Percentiles rank a stretch among this genome's conserved stretches.
Conservation (phyloP, 495 filamentous ascomycete genomes). For the Choiromyces venosus region DNA sequence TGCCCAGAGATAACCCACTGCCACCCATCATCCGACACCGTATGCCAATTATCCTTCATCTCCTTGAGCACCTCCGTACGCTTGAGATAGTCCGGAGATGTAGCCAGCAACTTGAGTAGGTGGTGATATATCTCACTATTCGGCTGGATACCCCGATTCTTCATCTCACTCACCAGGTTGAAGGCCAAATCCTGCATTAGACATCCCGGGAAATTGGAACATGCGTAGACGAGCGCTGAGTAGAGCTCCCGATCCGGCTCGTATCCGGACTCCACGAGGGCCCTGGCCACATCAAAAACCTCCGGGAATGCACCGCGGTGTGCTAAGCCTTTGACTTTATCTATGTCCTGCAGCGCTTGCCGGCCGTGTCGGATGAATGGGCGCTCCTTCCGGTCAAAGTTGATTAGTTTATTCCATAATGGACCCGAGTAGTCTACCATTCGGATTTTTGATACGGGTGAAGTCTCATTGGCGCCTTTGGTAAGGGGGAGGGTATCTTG, state of each 20-base stretch:
- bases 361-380: background rate
- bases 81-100: constrained; percentile 74
- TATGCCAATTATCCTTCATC: constrained; percentile 66
- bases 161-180: constrained; percentile 65
- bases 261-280: constrained; percentile 61
- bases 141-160: constrained; percentile 52
- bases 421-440: background rate
- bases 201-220: constrained; percentile 53
- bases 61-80: constrained; percentile 63
- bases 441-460: background rate
- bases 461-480: background rate
- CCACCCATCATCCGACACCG: constrained; percentile 58
- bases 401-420: background rate
- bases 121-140: constrained; percentile 65
- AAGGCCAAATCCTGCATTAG: constrained; percentile 61
- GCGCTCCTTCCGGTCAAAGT: background rate
- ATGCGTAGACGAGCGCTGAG: constrained; percentile 64
- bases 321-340: constrained; percentile 19
- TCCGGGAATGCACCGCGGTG: constrained; percentile 38
- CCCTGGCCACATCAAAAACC: constrained; percentile 47
- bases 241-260: constrained; percentile 63
- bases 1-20: constrained; percentile 66
- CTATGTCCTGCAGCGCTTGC: constrained; percentile 4
- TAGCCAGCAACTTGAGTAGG: constrained; percentile 60
- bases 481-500: background rate